Conservation (phyloP, 202 grass and related monocot species). For the Schoenoplectus tabernaemontani region DNA sequence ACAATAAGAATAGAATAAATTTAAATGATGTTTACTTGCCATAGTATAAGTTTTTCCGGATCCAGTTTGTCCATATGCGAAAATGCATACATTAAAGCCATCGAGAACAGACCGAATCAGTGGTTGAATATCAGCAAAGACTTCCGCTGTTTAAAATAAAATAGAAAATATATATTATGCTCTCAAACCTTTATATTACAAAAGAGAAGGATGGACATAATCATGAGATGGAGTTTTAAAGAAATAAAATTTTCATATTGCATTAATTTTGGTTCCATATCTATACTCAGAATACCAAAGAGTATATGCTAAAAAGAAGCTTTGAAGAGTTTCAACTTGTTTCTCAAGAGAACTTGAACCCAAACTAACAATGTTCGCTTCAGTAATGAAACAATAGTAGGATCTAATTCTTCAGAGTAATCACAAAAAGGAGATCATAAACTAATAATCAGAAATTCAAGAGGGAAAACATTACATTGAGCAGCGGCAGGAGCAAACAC, state of each 20-base stretch:
- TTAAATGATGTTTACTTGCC: conserved; percentile 34
- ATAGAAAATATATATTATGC: no score
- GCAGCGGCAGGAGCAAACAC: conserved; percentile 54
- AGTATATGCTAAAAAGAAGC: no score
- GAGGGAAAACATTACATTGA: conserved; percentile 48
- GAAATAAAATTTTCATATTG: not conserved
- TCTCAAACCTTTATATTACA: no score
- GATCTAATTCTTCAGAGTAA: not conserved
- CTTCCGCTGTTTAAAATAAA: conserved; percentile 49
- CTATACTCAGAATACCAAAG: not conserved
- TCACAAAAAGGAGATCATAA: not conserved
- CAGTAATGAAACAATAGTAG: not conserved
- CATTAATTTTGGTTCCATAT: not conserved
- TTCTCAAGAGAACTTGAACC: not conserved
- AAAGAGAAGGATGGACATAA: not conserved
- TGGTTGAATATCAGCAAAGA: conserved; percentile 83
- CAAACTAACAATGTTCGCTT: conserved; percentile 21
- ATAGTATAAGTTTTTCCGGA: conserved; percentile 98
- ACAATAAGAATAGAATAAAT: no score
- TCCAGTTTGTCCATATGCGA: conserved; percentile 97
- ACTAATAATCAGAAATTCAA: not conserved
- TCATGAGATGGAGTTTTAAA: not conserved
- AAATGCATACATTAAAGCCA: conserved; percentile 95
- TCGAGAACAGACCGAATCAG: conserved; percentile 83
- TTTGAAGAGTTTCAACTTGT: not conserved